Conservation (phyloP, 257 asterid species). For the Plantago ovata region DNA sequence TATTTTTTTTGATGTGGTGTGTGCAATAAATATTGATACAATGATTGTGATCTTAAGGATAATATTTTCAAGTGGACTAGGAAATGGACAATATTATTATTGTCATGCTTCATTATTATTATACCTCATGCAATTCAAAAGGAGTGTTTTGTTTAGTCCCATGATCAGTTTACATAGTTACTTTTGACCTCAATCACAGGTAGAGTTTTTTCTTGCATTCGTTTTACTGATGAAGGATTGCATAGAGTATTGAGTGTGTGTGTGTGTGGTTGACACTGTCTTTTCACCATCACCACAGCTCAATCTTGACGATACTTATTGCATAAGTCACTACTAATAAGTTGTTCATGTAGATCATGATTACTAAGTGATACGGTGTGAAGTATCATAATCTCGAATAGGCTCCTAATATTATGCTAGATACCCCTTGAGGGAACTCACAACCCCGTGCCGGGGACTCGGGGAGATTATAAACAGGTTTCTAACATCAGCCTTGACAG, state of each 20-base stretch:
- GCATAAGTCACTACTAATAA: no score
- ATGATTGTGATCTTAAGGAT: conserved; percentile 17
- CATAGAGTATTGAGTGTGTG: no score
- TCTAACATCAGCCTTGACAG: no score
- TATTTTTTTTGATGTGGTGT: neutral
- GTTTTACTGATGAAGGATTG: neutral
- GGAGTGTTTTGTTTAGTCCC: conserved; percentile 21
- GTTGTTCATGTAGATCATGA: no score
- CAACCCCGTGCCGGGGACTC: no score
- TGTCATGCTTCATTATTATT: conserved; percentile 10
- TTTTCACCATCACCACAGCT: no score
- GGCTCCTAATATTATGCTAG: no score
- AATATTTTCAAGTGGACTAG: neutral
- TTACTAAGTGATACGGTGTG: no score
- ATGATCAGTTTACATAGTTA: conserved; percentile 23
- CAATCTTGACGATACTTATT: neutral
- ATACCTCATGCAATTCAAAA: conserved; percentile 11
- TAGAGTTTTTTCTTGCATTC: neutral
- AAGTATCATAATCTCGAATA: no score
- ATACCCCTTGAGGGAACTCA: no score
- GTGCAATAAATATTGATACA: conserved; percentile 10
- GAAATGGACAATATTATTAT: neutral
- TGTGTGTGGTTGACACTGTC: no score
- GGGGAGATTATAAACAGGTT: no score
- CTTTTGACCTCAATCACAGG: neutral